Base-by-base conservation (phyloP, 2,329 filamentous ascomycete genomes). In the Apiospora marii region DNA sequence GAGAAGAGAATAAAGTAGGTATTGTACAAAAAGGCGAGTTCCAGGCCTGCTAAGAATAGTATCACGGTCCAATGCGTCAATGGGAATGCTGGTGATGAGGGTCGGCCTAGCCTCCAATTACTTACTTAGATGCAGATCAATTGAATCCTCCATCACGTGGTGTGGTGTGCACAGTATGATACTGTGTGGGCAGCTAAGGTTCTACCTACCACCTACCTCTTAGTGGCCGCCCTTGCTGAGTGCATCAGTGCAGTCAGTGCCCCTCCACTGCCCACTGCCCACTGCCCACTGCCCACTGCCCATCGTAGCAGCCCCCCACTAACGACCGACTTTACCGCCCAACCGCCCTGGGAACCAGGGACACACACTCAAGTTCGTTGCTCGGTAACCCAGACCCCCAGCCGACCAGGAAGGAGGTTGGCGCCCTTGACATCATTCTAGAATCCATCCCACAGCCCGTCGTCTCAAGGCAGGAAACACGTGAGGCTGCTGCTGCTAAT, bases 351-450 rank as follows among this genome's bases (percentile, higher is more conserved):
- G 46, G 46, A 48, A 48, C 37, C 37, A 41, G 37, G 37, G 10
- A 41, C 37, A 30, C 4, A 30, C 27, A 30, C 27, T 30, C 27
- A 30, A 22, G 53, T 22, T n/a, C 58, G 58, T 64, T 64, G 58
- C 58, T 64, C 58, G 58, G 58, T 64, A 8, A 64, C 58, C 58
- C 58, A n/a, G n/a, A n/a, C n/a, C n/a, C n/a, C n/a, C n/a, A 64
- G 58, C 58, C 58, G 58, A 61, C 34, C 53, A 61, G 8, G 30
- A 61, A 61, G 27, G 53, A 61, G 53, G 53, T 19, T 64, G 58
- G 58, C 30, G 34, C 12, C 22, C 34, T 64, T 64, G 30, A 64
- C 58, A 64, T 64, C 58, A 64, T 64, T 64, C 58, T n/a, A 64
- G 58, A 41, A 41, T n/a, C 30, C 30, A 34, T 51, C 14, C 1